A percentile compares a stretch with the other conserved stretches of the same genome.
These are phyloP conservation scores for Lizonia empirigonia DNA, from an alignment of 2,329 filamentous ascomycete species.

Conservation along the genomic window DNA sequence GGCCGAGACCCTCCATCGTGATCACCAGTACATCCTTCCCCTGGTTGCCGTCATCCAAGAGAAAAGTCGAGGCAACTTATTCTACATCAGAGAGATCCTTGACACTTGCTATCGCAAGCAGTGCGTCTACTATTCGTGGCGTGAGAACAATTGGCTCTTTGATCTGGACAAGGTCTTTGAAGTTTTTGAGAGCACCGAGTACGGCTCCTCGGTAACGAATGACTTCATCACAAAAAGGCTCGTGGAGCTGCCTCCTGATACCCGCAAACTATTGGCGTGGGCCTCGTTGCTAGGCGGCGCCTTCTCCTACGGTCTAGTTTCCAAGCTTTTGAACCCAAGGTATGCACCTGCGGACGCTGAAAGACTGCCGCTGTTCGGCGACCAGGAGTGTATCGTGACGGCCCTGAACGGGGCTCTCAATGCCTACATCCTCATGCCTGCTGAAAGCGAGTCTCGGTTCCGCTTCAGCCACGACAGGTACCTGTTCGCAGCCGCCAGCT, in stretches of 20 bases:
- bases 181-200: constrained; percentile 78
- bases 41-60: constrained; percentile 85
- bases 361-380: constrained; percentile 57
- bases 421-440: constrained; percentile 79
- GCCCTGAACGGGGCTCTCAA: constrained; percentile 84
- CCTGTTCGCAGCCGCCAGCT: constrained; percentile 68
- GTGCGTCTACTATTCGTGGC: constrained; percentile 91
- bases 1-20: constrained; percentile 76
- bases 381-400: constrained; percentile 71
- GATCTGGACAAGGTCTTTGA: constrained; percentile 85
- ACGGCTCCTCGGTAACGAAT: constrained; percentile 79
- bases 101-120: constrained; percentile 83
- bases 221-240: constrained; percentile 82
- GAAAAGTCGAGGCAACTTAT: constrained; percentile 86
- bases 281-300: constrained; percentile 79
- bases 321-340: constrained; percentile 75
- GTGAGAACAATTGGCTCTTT: constrained; percentile 76
- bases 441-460: constrained; percentile 84
- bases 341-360: constrained; percentile 53
- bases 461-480: constrained; percentile 88
- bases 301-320: constrained; percentile 83
- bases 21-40: constrained; percentile 72
- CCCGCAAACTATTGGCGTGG: constrained; percentile 85
- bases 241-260: constrained; percentile 72
- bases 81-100: constrained; percentile 90